phyloP scores from a whole-genome alignment of 1,139 yeast species.

The Kodamaea plutei region DNA sequence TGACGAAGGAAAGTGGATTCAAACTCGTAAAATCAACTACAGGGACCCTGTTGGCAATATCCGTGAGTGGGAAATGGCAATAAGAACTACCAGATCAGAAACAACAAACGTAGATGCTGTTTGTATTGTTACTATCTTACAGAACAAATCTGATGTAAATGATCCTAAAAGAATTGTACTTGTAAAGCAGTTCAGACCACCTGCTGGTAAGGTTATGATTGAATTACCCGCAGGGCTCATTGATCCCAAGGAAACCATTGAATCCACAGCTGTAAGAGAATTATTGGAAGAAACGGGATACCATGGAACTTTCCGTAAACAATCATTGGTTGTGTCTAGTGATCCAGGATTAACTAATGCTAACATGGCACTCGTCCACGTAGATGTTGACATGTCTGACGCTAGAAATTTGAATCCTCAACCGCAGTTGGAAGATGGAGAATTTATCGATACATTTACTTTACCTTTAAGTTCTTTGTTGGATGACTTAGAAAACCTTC shows the following conservation, averaged over 20 bases:
- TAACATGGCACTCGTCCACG: conserved; percentile 74
- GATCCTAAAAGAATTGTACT: conserved; percentile 53
- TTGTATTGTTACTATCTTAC: conserved; percentile 73
- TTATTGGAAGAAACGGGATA: conserved; percentile 91
- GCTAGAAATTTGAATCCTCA: conserved; percentile 64
- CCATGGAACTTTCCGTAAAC: conserved; percentile 52
- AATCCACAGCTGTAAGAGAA: conserved; percentile 81
- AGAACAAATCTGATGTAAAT: conserved; percentile 37
- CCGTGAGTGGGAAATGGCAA: conserved; percentile 88
- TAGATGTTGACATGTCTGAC: conserved; percentile 66
- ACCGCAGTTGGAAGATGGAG: conserved; percentile 80
- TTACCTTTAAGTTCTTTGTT: conserved; percentile 62
- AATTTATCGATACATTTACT: conserved; percentile 76
- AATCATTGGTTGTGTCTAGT: conserved; percentile 53
- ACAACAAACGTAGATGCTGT: conserved; percentile 79
- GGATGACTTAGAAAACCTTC: conserved; percentile 48
- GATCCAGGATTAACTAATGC: conserved; percentile 97
- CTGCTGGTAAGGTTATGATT: conserved; percentile 79
- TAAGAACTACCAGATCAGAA: conserved; percentile 70
- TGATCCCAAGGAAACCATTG: conserved; percentile 77
- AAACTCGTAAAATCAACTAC: conserved; percentile 58
- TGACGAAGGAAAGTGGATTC: conserved; percentile 42
- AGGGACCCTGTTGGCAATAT: conserved; percentile 60
- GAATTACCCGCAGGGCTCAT: conserved; percentile 95
- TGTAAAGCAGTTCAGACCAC: conserved; percentile 90